phyloP scores from a whole-genome alignment of 1,284 basidiomycete genomes.

The Austropuccinia psidii region DNA sequence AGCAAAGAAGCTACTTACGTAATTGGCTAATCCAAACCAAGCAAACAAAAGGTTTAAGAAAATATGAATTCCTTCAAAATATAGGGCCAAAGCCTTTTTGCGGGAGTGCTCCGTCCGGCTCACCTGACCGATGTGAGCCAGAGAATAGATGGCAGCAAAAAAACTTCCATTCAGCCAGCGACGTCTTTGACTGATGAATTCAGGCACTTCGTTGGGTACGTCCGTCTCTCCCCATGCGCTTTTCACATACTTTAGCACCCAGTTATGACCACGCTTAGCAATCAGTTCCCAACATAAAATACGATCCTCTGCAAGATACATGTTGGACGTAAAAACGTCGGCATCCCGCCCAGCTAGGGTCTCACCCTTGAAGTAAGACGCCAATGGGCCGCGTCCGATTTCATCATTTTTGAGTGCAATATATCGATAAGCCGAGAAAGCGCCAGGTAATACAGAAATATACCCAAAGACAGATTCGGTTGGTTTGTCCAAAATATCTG shows the following conservation, averaged over 20 bases:
- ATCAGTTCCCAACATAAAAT: slow-evolving; percentile 96
- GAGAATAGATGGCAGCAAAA: slow-evolving; percentile 66
- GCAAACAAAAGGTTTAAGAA: slow-evolving; percentile 78
- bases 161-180: slow-evolving; percentile 92
- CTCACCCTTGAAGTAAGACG: slow-evolving; percentile 96
- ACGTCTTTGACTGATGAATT: slow-evolving; percentile 87
- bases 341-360: slow-evolving; percentile 80
- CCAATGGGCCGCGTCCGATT: slow-evolving; percentile 74
- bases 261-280: slow-evolving; percentile 77
- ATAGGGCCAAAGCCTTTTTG: slow-evolving; percentile 64
- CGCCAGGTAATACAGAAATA: slow-evolving; percentile 61
- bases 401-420: slow-evolving; percentile 84
- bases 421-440: slow-evolving; percentile 79
- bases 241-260: slow-evolving; percentile 95
- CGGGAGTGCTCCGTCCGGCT: slow-evolving; percentile 74
- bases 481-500: slow-evolving; percentile 82
- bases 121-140: slow-evolving; percentile 68
- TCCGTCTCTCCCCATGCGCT: slow-evolving; percentile 93
- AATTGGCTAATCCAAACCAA: slow-evolving; percentile 68
- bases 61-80: slow-evolving; percentile 78
- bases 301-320: slow-evolving; percentile 56
- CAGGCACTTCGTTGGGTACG: slow-evolving; percentile 83
- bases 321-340: slow-evolving; percentile 80
- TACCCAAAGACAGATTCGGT: slow-evolving; percentile 89
- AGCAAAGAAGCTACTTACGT: slow-evolving; percentile 52